Conservation (phyloP, 2,329 filamentous ascomycete species). For the Huntiella decipiens region DNA sequence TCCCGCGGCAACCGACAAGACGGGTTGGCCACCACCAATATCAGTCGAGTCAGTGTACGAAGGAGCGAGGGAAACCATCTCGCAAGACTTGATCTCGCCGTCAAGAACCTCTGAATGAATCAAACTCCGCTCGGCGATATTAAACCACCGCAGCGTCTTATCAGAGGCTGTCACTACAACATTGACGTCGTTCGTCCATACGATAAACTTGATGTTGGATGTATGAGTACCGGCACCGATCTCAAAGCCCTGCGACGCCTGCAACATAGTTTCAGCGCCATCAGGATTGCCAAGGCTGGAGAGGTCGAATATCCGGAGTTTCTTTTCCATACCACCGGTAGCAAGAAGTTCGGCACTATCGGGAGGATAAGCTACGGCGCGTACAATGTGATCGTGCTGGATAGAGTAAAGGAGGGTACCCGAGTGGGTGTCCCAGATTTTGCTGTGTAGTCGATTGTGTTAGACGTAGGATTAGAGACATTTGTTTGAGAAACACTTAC, state of each 20-base stretch:
- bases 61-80: conserved; percentile 54
- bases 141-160: conserved; percentile 87
- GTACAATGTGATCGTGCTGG: conserved; percentile 86
- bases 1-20: conserved; percentile 81
- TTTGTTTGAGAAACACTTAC: conserved; percentile 28
- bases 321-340: conserved; percentile 92
- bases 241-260: conserved; percentile 54
- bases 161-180: conserved; percentile 82
- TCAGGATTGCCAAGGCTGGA: conserved; percentile 32
- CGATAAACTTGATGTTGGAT: conserved; percentile 85
- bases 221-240: conserved; percentile 71
- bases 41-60: conserved; percentile 39
- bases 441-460: conserved; percentile 31
- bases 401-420: conserved; percentile 77
- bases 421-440: conserved; percentile 92
- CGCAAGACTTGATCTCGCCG: conserved; percentile 76
- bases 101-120: conserved; percentile 64
- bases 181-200: conserved; percentile 80
- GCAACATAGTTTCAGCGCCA: conserved; percentile 19
- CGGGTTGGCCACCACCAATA: conserved; percentile 46
- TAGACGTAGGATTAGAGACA: conserved; percentile 16
- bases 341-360: conserved; percentile 70
- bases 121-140: conserved; percentile 56
- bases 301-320: conserved; percentile 82
- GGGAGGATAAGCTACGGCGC: conserved; percentile 74